Evolutionary conservation across 169 alveolate genomes (phyloP).

Genomic region (Plasmodium vinckei): DNA sequence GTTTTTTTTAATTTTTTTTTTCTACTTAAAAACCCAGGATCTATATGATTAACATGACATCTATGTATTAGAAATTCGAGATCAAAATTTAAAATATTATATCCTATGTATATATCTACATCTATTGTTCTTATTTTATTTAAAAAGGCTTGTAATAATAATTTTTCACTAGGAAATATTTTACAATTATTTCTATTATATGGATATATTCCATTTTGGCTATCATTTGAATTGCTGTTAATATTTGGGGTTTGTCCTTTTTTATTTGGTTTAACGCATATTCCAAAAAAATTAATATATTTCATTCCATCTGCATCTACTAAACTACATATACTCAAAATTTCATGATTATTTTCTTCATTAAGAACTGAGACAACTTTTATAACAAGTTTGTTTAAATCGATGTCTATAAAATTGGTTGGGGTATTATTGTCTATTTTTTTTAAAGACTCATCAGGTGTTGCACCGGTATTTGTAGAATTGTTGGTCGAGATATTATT

Average conservation of each 20-base stretch:
- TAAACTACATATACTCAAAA: conserved; percentile 43
- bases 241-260: neutral
- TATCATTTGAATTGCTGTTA: no score
- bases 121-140: conserved; percentile 42
- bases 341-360: conserved; percentile 64
- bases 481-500: neutral
- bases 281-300: conserved; percentile 54
- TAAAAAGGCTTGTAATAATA: conserved; percentile 27
- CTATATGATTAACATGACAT: conserved; percentile 54
- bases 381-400: conserved; percentile 37
- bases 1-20: conserved; percentile 59
- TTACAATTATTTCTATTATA: conserved; percentile 31
- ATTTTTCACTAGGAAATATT: conserved; percentile 41
- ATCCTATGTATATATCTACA: conserved; percentile 58
- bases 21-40: conserved; percentile 49
- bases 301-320: conserved; percentile 34
- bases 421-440: neutral
- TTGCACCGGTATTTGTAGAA: neutral
- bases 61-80: conserved; percentile 65
- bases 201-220: no score
- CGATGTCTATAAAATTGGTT: conserved; percentile 20
- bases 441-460: conserved; percentile 15
- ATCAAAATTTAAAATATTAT: conserved; percentile 64
- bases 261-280: conserved; percentile 10
- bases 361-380: conserved; percentile 52